Conservation (phyloP, 768 basidiomycete species). For the Collybiopsis confluens region DNA sequence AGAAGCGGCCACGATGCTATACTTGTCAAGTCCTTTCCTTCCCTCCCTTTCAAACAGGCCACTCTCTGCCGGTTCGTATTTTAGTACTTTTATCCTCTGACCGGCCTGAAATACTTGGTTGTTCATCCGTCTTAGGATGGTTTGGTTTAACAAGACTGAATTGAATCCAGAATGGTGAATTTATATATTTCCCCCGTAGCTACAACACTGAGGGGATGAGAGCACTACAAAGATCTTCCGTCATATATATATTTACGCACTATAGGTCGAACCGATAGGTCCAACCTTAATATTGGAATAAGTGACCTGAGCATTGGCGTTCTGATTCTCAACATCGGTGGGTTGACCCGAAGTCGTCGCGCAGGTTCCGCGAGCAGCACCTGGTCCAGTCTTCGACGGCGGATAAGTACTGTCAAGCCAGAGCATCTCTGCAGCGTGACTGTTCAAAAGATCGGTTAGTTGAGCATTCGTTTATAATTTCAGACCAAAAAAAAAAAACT, state of each 20-base stretch:
- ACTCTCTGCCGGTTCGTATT: too few species aligned
- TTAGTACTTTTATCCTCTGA: too few species aligned
- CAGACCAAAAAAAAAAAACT: too few species aligned
- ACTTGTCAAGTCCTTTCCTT: too few species aligned
- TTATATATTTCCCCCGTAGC: too few species aligned
- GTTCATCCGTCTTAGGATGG: too few species aligned
- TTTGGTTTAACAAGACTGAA: too few species aligned
- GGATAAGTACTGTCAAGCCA: slow-evolving; percentile 34
- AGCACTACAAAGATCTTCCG: slow-evolving; percentile 23
- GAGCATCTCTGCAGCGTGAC: slow-evolving; percentile 32
- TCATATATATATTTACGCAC: background rate
- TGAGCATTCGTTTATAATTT: slow-evolving; percentile 20
- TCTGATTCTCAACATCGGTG: slow-evolving; percentile 25
- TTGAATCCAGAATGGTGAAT: too few species aligned
- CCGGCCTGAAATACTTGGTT: too few species aligned
- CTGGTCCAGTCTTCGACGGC: slow-evolving; percentile 15
- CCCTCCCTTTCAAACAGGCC: too few species aligned
- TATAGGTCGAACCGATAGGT: slow-evolving; percentile 30
- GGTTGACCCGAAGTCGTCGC: slow-evolving; percentile 30
- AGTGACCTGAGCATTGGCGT: slow-evolving; percentile 23
- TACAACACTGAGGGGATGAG: too few species aligned
- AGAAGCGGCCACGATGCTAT: too few species aligned
- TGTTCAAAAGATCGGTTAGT: slow-evolving; percentile 10
- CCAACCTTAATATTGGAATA: slow-evolving; percentile 38
- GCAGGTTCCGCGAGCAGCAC: slow-evolving; percentile 32